Evolutionary conservation across 176 grass and related monocot genomes (phyloP), one percentile per base, ranked within the genome.

Genomic region (Pontederia crassipes): DNA sequence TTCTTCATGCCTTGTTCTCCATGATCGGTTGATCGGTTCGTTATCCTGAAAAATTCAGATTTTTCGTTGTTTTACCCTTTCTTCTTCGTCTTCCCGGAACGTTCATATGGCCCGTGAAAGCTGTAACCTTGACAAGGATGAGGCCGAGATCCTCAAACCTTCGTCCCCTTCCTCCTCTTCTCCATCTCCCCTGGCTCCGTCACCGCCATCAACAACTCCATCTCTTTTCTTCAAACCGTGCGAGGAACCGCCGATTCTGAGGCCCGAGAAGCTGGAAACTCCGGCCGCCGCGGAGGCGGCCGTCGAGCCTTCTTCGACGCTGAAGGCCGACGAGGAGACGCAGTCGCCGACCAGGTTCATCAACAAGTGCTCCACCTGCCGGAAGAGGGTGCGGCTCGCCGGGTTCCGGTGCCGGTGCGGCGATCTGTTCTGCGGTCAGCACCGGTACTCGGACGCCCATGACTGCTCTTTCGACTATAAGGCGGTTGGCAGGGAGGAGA

Each of bases 341-440:
- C 20, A 24, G 20, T 24, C 20, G 20, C 20, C 20, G 20, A 24
- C 20, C 20, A 24, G 20, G 58, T 63, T 60, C 45, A 50, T 49
- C 58, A 66, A 79, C 52, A 65, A 68, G 53, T 79, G 77, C 46
- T 70, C 65, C 2, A 50, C 49, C 24, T 79, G 77, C 61, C 56
- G 71, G 20, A 72, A 66, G 59, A 79, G 58, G 61, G 77, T 79
- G 0, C 69, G 77, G 28, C 56, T 79, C 29, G 61, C 77, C 40
- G 54, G 77, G 32, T 73, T 79, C 29, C 14, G 77, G 51, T 79
- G 77, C 69, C 59, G 77, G 26, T 79, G 77, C 45, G 77, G 77
- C 3, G 77, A 72, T 11, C 54, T 79, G 17, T 79, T 79, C 57
- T 79, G 77, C 9, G 61, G 48, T 10, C 70, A 17, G 60, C 77